phyloP scores from a whole-genome alignment of 2,329 filamentous ascomycete species.

The Aspergillus intermedius region DNA sequence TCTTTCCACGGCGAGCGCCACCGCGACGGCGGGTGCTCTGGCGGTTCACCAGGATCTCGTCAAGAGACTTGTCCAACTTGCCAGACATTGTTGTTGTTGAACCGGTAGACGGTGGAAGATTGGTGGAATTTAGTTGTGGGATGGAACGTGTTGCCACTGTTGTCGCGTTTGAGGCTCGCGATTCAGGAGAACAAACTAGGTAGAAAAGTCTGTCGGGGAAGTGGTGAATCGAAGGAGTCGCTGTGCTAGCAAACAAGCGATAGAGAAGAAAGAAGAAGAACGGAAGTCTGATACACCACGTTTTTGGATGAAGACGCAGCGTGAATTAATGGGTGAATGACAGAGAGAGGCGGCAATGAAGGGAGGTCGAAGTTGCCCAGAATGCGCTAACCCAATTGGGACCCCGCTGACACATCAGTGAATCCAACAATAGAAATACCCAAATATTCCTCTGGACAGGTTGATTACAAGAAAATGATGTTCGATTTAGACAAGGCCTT shows the following conservation, averaged over 20 bases:
- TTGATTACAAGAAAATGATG: no score
- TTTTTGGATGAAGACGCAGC: no score
- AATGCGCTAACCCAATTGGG: no score
- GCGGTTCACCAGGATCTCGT: conserved; percentile 85
- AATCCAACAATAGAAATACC: no score
- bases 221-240: not conserved
- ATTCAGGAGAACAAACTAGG: conserved; percentile 2
- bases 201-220: conserved; percentile 3
- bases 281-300: no score
- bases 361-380: no score
- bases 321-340: no score
- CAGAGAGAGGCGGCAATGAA: no score
- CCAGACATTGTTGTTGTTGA: conserved; percentile 65
- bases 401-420: no score
- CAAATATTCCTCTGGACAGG: no score
- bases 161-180: conserved; percentile 7
- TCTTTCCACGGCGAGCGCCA: conserved; percentile 43
- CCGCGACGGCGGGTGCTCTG: conserved; percentile 46
- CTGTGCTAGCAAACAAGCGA: not conserved
- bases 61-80: conserved; percentile 95
- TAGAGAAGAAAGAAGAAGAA: not conserved
- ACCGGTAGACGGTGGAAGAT: not conserved
- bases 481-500: no score
- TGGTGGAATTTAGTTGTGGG: conserved; percentile 7
- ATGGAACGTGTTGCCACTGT: not conserved